These are phyloP conservation scores for Achaetomium macrosporum DNA, from an alignment of 2,329 filamentous ascomycete genomes.

Conservation along the genomic window DNA sequence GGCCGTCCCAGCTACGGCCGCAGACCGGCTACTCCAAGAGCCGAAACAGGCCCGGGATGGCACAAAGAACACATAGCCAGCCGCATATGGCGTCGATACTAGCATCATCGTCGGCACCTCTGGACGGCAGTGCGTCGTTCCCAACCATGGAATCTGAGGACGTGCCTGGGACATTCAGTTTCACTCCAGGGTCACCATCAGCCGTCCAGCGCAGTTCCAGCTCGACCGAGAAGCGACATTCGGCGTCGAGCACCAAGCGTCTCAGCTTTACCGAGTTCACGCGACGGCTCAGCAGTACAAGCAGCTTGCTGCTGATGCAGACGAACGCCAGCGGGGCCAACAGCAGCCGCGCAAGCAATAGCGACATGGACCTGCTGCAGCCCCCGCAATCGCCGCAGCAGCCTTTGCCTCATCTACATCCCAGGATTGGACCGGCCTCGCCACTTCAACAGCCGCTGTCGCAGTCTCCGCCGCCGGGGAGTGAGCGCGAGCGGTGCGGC, in stretches of 20 bases:
- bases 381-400: slow-evolving; percentile 24
- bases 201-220: slow-evolving; percentile 22
- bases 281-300: slow-evolving; percentile 55
- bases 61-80: slow-evolving; percentile 44
- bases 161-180: slow-evolving; percentile 12
- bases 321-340: slow-evolving; percentile 41
- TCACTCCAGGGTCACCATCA: slow-evolving; percentile 16
- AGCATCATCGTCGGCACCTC: slow-evolving; percentile 16
- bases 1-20: slow-evolving; percentile 38
- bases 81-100: slow-evolving; percentile 36
- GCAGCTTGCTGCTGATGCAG: slow-evolving; percentile 54
- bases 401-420: slow-evolving; percentile 30
- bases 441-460: slow-evolving; percentile 28
- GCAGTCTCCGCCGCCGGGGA: slow-evolving; percentile 26
- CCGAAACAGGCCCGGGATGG: slow-evolving; percentile 36
- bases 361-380: slow-evolving; percentile 39
- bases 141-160: slow-evolving; percentile 30
- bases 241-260: slow-evolving; percentile 49
- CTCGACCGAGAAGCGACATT: slow-evolving; percentile 44
- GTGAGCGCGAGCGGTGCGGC: slow-evolving; percentile 41
- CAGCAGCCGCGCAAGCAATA: slow-evolving; percentile 42
- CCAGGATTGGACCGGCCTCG: slow-evolving; percentile 16
- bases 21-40: slow-evolving; percentile 47
- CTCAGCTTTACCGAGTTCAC: slow-evolving; percentile 58
- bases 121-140: not conserved